Evolutionary conservation across 2,329 filamentous ascomycete species (phyloP).

Genomic region (Fusarium pininemorale): DNA sequence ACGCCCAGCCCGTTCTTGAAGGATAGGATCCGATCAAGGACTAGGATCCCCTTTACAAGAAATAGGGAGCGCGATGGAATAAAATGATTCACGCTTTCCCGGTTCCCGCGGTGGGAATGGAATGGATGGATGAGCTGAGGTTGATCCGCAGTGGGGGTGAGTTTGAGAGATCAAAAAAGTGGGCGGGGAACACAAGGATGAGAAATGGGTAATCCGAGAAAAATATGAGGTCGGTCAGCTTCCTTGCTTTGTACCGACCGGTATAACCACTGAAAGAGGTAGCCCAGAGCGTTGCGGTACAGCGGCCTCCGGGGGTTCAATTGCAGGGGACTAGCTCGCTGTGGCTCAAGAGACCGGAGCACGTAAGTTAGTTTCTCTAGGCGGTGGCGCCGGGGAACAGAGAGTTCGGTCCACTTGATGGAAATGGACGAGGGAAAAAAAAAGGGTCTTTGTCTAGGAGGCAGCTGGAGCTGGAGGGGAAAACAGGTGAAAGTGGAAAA

Average conservation of each 20-base stretch:
- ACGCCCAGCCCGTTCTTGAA: constrained; percentile 21
- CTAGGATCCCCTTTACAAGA: constrained; percentile 29
- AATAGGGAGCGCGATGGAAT: constrained; percentile 8
- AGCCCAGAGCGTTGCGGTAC: constrained; percentile 22
- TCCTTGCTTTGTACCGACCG: constrained; percentile 12
- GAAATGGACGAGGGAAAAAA: constrained; percentile 3
- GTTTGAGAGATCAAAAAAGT: constrained; percentile 11
- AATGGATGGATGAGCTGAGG: constrained; percentile 27
- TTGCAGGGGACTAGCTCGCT: constrained; percentile 18
- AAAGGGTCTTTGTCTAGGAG: constrained; percentile 3
- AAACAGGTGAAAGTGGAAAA: constrained; percentile 6
- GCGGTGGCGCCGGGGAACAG: constrained; percentile 35
- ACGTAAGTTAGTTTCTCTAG: background rate
- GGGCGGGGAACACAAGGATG: background rate
- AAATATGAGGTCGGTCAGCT: constrained; percentile 14
- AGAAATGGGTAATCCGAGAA: constrained; percentile 1
- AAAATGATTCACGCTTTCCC: constrained; percentile 35
- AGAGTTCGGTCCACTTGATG: constrained; percentile 9
- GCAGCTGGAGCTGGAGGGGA: background rate
- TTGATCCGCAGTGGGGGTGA: constrained; percentile 31
- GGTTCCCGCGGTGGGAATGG: constrained; percentile 31
- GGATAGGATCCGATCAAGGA: constrained; percentile 20
- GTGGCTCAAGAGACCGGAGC: constrained; percentile 18
- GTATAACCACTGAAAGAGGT: constrained; percentile 17
- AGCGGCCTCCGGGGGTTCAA: constrained; percentile 27